These are phyloP conservation scores for Pedinophyceae sp. DNA, from an alignment of 139 green algal genomes.

Conservation along the genomic window DNA sequence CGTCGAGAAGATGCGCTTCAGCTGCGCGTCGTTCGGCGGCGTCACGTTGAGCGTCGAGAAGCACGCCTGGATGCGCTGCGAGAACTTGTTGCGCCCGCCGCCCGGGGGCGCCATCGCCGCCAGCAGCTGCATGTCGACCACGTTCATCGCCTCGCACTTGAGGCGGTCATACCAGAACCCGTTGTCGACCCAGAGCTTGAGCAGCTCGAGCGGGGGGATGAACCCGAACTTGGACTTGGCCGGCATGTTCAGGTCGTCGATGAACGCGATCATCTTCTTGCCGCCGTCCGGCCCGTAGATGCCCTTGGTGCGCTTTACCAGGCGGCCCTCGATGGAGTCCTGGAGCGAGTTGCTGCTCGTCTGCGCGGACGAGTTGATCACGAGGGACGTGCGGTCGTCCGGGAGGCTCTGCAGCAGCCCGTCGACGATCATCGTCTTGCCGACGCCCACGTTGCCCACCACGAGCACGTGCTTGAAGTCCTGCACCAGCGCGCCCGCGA, in stretches of 20 bases:
- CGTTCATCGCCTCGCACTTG: conserved; percentile 49
- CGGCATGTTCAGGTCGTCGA: conserved; percentile 66
- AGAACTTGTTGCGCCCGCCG: conserved; percentile 60
- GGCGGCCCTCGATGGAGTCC: conserved; percentile 60
- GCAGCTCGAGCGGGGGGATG: conserved; percentile 66
- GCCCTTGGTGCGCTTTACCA: conserved; percentile 76
- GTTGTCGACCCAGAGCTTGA: conserved; percentile 75
- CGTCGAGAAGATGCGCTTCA: conserved; percentile 63
- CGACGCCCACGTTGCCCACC: conserved; percentile 52
- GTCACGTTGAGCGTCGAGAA: conserved; percentile 58
- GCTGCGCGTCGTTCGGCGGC: conserved; percentile 40
- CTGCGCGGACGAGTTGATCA: conserved; percentile 61
- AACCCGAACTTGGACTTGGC: conserved; percentile 58
- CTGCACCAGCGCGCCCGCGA: conserved; percentile 26
- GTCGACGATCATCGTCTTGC: conserved; percentile 62
- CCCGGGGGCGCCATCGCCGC: conserved; percentile 63
- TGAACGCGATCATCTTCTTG: conserved; percentile 45
- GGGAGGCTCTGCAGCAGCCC: conserved; percentile 36
- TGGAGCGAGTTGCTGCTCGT: conserved; percentile 42
- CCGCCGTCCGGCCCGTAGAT: conserved; percentile 55
- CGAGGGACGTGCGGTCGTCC: conserved; percentile 27
- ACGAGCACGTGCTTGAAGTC: conserved; percentile 40
- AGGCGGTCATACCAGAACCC: conserved; percentile 73
- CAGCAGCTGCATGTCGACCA: conserved; percentile 70
- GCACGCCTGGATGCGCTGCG: conserved; percentile 41